Base-by-base conservation (phyloP, 257 asterid genomes). In the Prunella vulgaris region DNA sequence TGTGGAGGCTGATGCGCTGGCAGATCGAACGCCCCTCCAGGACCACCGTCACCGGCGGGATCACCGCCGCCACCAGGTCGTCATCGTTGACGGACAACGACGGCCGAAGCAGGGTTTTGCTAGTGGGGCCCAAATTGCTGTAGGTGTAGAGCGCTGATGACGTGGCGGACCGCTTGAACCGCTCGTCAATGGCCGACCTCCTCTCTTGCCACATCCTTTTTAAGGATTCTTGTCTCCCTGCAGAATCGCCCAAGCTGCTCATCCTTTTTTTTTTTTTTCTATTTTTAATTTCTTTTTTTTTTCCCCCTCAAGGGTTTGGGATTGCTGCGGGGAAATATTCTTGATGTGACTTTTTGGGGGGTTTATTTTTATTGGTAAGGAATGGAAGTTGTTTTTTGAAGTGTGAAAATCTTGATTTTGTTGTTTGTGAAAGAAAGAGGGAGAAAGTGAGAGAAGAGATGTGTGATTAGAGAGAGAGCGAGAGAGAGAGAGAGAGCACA, bases 21-120 rank as follows among this genome's bases (percentile, higher is more conserved):
- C 95, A 87, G 68, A 90, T 90, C 7, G 95, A 87, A 27, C 93
- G 86, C 4, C 95, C 96, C 76, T 90, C 96, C 7, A 90, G 54
- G 38, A 87, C 95, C 81, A 90, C 96, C 70, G 95, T 90, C 63
- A 90, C 86, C 17, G 88, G 85, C 6, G 96, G 95, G 2, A 85
- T 79, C 76, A 76, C 83, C 12, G 75, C 51, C 0, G 90, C 60
- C 5, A 84, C 87, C 0, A 83, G 90, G 65, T 85, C 92, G 9
- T 80, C 83, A n/a, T 78, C 74, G 46, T 76, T 84, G 8, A 77
- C 76, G 28, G 84, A 73, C 14, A 79, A 73, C 6, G 48, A 35
- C 0, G 76, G 76, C 22, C 53, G 57, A 24, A 58, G 71, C 25
- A 9, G 7, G 13, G 40, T 49, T 57, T 38, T 76, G 28, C 42